phyloP scores from a whole-genome alignment of 2,329 filamentous ascomycete species.

The Thielaviopsis euricoi region DNA sequence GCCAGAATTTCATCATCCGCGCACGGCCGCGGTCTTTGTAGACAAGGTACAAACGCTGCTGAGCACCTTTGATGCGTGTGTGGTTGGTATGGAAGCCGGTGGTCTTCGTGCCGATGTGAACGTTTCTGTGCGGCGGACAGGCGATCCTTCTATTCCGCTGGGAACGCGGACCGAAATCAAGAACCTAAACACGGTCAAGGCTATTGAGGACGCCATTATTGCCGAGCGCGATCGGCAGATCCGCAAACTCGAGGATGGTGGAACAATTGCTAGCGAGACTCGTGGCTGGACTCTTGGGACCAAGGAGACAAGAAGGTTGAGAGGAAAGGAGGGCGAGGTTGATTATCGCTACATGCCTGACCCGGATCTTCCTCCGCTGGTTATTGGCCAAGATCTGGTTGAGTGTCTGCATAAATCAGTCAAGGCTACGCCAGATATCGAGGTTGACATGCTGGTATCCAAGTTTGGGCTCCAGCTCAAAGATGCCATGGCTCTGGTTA shows the following conservation, averaged over 20 bases:
- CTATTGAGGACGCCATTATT: constrained; percentile 84
- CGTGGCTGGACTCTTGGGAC: constrained; percentile 80
- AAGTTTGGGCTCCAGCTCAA: constrained; percentile 57
- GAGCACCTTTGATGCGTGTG: constrained; percentile 66
- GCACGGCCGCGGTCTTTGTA: constrained; percentile 75
- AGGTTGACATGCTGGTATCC: constrained; percentile 43
- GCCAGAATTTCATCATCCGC: constrained; percentile 73
- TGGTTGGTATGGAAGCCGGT: constrained; percentile 83
- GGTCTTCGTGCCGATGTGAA: constrained; percentile 90
- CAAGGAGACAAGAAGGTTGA: constrained; percentile 62
- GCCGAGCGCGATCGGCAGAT: constrained; percentile 87
- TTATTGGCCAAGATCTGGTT: constrained; percentile 58
- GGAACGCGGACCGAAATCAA: constrained; percentile 94
- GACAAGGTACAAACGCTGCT: constrained; percentile 75
- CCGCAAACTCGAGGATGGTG: constrained; percentile 56
- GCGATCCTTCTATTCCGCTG: constrained; percentile 26
- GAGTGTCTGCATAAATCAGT: constrained; percentile 43
- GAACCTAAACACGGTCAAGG: constrained; percentile 87
- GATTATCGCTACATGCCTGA: constrained; percentile 99
- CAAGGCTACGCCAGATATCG: constrained; percentile 55
- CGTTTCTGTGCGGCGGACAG: constrained; percentile 58
- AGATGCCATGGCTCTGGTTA: constrained; percentile 67
- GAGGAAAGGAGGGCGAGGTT: constrained; percentile 91
- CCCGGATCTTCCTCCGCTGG: constrained; percentile 67
- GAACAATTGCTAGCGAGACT: constrained; percentile 67